Base-by-base conservation (phyloP, 768 basidiomycete species). In the Suillus brevipes region DNA sequence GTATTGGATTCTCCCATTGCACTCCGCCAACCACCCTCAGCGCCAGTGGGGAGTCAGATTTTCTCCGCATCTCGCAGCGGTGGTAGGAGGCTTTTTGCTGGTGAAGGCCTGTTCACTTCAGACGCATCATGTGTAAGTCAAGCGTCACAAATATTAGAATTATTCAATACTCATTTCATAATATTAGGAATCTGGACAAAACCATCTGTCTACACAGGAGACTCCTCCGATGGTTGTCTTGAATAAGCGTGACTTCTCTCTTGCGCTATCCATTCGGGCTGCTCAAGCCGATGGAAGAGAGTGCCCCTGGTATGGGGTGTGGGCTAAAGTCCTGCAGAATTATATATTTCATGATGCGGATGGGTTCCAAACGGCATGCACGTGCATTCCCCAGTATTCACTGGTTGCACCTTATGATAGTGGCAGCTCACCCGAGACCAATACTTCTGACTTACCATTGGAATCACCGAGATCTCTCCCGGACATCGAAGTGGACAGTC, bases 221-320 rank as follows among this genome's bases (percentile, higher is more conserved):
- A 45, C 23, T 43, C 36, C 23, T 7, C n/a, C 28, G 31, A 40
- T 36, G 56, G 14, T n/a, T 9, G 5, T 58, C 20, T 14, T 6
- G 6, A 5, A 58, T 40, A n/a, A 34, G 31, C 38, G 23, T 13
- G n/a, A 61, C n/a, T 61, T 61, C 42, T 20, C 37, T 60, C 40
- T 60, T 20, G 60, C 60, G 10, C 10, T 42, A 25, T 25, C 42
- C 18, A 60, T 60, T 9, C 60, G 20, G 16, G 60, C 20, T 4
- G 60, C 60, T 43, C 34, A 60, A 60, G 28, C 8, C 16, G 60
- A 60, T 60, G n/a, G 38, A 9, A 40, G 60, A 43, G 60, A 61
- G 16, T 61, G 60, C 23, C 40, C 42, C 4, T 61, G 60, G 60
- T 61, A 61, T 28, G 38, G 42, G 25, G 60, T 61, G 25, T 61